Base-by-base conservation (phyloP, 371 early-diverging fungal genomes). In the Zopfochytrium polystomum region DNA sequence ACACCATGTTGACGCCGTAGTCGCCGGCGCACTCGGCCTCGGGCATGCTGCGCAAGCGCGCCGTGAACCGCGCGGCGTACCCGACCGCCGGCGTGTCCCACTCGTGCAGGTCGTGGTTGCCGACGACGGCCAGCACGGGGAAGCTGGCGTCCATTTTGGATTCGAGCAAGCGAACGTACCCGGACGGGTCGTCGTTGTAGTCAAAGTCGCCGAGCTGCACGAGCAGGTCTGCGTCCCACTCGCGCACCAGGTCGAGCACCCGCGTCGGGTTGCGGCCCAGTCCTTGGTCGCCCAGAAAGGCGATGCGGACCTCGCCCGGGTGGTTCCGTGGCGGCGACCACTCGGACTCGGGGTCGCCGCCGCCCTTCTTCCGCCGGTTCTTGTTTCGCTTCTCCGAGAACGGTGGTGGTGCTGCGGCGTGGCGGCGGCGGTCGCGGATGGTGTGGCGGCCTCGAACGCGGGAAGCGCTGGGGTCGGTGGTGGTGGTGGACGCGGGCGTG, bases 21-120 rank as follows among this genome's bases (percentile, higher is more conserved):
- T 74, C 72, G 26, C 75, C 75, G 33, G 26, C 25, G 56, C 73
- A 73, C 43, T 63, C 44, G 27, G 63, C 31, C 13, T 43, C 62
- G 30, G 32, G 25, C 38, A 63, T 53, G 25, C 45, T 63, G 23
- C 55, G 38, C 22, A 58, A 25, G 18, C 55, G 51, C 35, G 55
- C 55, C 34, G 48, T n/a, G 2, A 72, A 51, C 23, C 61, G 32
- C 27, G 58, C 70, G 4, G 63, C 55, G 50, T 75, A 71, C 30
- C 72, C 75, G 6, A 20, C 53, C 6, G 43, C 57, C 34, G 30
- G 52, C 32, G 38, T 55, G 51, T 59, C 66, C 75, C 75, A 77
- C n/a, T 59, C 34, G 15, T 49, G 42, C 15, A 74, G 33, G 51
- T 77, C 77, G 55, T 77, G 77, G 48, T 77, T 77, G 11, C 77